Evolutionary conservation across 495 filamentous ascomycete species (phyloP).

Genomic region (Tirmania nivea): DNA sequence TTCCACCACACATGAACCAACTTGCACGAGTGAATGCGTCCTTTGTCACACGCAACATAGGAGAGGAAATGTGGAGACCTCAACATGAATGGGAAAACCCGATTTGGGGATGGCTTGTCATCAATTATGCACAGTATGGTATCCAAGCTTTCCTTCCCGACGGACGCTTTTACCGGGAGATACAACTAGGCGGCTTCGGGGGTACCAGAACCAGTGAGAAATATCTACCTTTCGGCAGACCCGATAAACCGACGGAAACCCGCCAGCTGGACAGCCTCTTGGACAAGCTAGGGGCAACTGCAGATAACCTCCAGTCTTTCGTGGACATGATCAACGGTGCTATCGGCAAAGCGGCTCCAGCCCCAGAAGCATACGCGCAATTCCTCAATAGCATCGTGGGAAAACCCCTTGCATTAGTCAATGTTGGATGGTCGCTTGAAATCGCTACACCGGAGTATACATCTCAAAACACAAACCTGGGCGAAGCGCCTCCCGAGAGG

Average conservation of each 20-base stretch:
- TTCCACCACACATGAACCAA: constrained; percentile 31
- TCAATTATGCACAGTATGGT: constrained; percentile 29
- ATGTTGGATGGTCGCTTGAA: constrained; percentile 28
- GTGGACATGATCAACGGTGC: constrained; percentile 21
- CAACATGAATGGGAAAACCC: constrained; percentile 27
- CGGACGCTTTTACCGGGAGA: constrained; percentile 31
- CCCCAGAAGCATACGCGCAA: constrained; percentile 22
- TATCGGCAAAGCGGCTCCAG: constrained; percentile 4
- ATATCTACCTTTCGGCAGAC: constrained; percentile 22
- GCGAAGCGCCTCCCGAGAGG: neutral
- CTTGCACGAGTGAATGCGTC: constrained; percentile 23
- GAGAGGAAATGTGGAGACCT: constrained; percentile 10
- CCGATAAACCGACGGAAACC: neutral
- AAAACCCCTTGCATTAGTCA: constrained; percentile 28
- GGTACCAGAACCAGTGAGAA: constrained; percentile 6
- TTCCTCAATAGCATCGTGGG: constrained; percentile 25
- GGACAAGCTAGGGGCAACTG: constrained; percentile 7
- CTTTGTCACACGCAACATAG: constrained; percentile 15
- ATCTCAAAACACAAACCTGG: constrained; percentile 7
- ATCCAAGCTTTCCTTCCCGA: constrained; percentile 30
- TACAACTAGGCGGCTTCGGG: constrained; percentile 21
- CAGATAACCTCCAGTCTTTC: constrained; percentile 22
- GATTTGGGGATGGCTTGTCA: constrained; percentile 33
- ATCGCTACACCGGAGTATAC: constrained; percentile 17
- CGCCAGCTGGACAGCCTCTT: constrained; percentile 23